Conservation (phyloP, 805 yeast genomes). For the Zygosaccharomyces rouxii region DNA sequence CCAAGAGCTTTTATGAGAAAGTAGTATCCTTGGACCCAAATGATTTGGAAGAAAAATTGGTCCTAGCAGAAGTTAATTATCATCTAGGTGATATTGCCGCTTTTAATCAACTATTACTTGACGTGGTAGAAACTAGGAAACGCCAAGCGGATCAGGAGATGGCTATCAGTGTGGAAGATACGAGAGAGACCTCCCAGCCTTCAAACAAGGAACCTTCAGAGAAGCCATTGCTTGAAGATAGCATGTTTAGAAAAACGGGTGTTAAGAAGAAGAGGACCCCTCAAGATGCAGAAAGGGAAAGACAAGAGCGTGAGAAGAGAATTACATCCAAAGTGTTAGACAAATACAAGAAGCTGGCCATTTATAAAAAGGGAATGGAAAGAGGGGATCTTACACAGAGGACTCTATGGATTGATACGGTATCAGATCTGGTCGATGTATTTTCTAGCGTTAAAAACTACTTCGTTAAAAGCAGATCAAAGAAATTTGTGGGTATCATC, state of each 20-base stretch:
- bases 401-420: conserved; percentile 77
- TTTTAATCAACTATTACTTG: conserved; percentile 51
- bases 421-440: conserved; percentile 76
- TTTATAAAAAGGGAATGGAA: conserved; percentile 47
- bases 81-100: conserved; percentile 55
- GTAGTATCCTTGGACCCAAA: conserved; percentile 54
- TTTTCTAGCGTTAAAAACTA: conserved; percentile 74
- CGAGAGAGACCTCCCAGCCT: conserved; percentile 5
- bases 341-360: conserved; percentile 49
- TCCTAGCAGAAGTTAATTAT: conserved; percentile 77
- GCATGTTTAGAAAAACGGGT: conserved; percentile 27
- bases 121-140: conserved; percentile 45
- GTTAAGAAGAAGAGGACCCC: conserved; percentile 31
- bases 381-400: conserved; percentile 57
- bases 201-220: conserved; percentile 16
- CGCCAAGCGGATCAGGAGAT: conserved; percentile 25
- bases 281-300: conserved; percentile 41
- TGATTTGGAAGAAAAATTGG: conserved; percentile 68
- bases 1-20: conserved; percentile 53
- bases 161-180: conserved; percentile 9
- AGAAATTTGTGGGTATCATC: conserved; percentile 63
- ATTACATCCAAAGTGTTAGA: conserved; percentile 56
- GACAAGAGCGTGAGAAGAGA: conserved; percentile 49
- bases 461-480: conserved; percentile 70
- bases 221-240: conserved; percentile 33